A percentile compares a stretch with the other conserved stretches of the same genome.
Conservation (phyloP, 148 eudicot genomes). For the Amaranthus hypochondriacus region DNA sequence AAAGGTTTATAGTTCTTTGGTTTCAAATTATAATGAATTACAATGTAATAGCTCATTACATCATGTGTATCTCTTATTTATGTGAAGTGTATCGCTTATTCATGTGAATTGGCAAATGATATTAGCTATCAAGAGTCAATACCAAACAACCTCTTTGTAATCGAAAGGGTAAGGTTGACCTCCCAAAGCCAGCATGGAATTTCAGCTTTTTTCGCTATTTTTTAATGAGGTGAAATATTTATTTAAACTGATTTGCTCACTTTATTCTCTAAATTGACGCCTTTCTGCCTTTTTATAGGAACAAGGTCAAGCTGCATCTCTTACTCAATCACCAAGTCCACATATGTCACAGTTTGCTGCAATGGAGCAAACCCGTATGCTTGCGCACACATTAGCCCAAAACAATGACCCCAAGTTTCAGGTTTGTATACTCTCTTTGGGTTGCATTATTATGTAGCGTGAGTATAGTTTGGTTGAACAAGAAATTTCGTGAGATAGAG, state of each 20-base stretch:
- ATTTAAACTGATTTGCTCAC: not conserved
- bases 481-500: too few relatives aligned
- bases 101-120: too few relatives aligned
- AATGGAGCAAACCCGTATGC: conserved; percentile 95
- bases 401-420: conserved; percentile 90
- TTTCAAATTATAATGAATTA: too few relatives aligned
- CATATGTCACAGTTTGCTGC: conserved; percentile 66
- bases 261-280: conserved; percentile 6
- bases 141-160: too few relatives aligned
- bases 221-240: not conserved
- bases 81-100: too few relatives aligned
- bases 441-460: not conserved
- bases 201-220: not conserved
- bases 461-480: not conserved
- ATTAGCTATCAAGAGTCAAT: too few relatives aligned
- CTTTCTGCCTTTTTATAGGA: conserved; percentile 39
- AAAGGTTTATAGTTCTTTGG: too few relatives aligned
- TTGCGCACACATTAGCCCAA: conserved; percentile 91
- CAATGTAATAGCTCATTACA: too few relatives aligned
- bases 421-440: conserved; percentile 36
- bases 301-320: conserved; percentile 53
- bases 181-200: too few relatives aligned
- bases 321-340: conserved; percentile 52
- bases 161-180: too few relatives aligned
- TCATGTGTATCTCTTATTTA: too few relatives aligned